Percentiles rank a stretch among this genome's conserved stretches.
Conservation (phyloP, 2,329 filamentous ascomycete species). For the Phialocephala sp. region DNA sequence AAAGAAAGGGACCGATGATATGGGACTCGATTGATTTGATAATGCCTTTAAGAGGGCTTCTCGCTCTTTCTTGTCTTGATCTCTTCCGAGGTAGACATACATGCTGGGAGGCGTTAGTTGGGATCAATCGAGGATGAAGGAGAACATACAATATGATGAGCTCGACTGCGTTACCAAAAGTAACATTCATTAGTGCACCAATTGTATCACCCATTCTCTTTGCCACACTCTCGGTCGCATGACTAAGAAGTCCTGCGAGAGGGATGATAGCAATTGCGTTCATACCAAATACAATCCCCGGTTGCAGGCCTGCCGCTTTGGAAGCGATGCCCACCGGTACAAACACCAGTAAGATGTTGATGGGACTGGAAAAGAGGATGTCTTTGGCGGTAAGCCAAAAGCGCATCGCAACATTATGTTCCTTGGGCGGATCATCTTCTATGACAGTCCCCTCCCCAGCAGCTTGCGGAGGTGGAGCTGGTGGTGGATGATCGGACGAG, state of each 20-base stretch:
- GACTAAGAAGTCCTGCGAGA: conserved; percentile 72
- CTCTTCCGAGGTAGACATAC: conserved; percentile 54
- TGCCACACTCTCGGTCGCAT: conserved; percentile 78
- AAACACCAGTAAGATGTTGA: conserved; percentile 79
- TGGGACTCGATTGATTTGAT: conserved; percentile 54
- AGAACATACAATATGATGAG: conserved; percentile 72
- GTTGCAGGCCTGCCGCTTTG: conserved; percentile 57
- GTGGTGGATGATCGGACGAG: conserved; percentile 45
- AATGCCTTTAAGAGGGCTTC: conserved; percentile 49
- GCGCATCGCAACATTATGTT: conserved; percentile 39
- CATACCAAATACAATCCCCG: conserved; percentile 72
- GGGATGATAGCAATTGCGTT: conserved; percentile 80
- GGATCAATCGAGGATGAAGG: conserved; percentile 11
- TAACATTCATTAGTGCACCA: conserved; percentile 76
- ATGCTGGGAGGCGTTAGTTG: conserved; percentile 50
- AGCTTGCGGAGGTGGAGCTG: conserved; percentile 55
- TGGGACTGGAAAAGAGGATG: conserved; percentile 74
- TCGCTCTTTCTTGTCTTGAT: conserved; percentile 54
- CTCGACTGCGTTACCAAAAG: conserved; percentile 80
- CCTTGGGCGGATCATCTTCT: conserved; percentile 43
- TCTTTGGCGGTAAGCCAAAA: conserved; percentile 52
- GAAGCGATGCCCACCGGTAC: conserved; percentile 78
- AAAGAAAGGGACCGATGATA: conserved; percentile 42
- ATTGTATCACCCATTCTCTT: conserved; percentile 74
- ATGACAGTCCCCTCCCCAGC: conserved; percentile 63